phyloP scores from a whole-genome alignment of 2,329 filamentous ascomycete species.

The Mycosphaerella arachidis region DNA sequence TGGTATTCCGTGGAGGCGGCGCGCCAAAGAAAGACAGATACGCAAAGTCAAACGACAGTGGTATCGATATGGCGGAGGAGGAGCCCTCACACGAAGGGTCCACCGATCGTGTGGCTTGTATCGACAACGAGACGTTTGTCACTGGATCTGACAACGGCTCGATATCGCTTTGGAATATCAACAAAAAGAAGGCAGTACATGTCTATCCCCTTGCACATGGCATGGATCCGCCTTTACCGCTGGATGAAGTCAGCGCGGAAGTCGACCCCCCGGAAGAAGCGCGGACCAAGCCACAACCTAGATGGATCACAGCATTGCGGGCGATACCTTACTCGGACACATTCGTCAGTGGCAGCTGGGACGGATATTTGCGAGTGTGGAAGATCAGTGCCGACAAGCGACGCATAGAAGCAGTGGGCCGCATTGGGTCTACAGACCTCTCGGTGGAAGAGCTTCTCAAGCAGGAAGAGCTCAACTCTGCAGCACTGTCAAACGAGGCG shows the following conservation, averaged over 20 bases:
- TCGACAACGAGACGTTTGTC: constrained; percentile 84
- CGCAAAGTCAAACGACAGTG: constrained; percentile 46
- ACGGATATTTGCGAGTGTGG: constrained; percentile 83
- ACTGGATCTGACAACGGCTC: constrained; percentile 90
- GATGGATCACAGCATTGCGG: constrained; percentile 85
- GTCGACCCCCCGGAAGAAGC: constrained; percentile 52
- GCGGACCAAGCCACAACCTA: constrained; percentile 53
- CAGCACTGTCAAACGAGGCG: constrained; percentile 9
- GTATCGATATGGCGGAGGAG: constrained; percentile 36
- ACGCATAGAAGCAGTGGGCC: constrained; percentile 67
- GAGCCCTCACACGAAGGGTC: constrained; percentile 66
- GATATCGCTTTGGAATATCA: constrained; percentile 78
- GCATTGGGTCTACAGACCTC: constrained; percentile 39
- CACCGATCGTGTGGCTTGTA: constrained; percentile 85
- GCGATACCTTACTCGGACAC: constrained; percentile 87
- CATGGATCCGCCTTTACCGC: constrained; percentile 65
- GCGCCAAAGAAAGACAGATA: constrained; percentile 31
- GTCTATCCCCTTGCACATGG: constrained; percentile 79
- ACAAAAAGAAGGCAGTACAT: constrained; percentile 92
- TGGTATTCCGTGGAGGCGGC: constrained; percentile 87
- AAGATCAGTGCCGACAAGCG: constrained; percentile 76
- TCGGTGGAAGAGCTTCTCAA: constrained; percentile 16
- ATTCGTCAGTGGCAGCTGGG: constrained; percentile 90
- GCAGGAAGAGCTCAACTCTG: constrained; percentile 17
- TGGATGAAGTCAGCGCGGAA: constrained; percentile 71